These are phyloP conservation scores for Sporothrix brunneoviolacea DNA, from an alignment of 2,329 filamentous ascomycete species.

Conservation along the genomic window DNA sequence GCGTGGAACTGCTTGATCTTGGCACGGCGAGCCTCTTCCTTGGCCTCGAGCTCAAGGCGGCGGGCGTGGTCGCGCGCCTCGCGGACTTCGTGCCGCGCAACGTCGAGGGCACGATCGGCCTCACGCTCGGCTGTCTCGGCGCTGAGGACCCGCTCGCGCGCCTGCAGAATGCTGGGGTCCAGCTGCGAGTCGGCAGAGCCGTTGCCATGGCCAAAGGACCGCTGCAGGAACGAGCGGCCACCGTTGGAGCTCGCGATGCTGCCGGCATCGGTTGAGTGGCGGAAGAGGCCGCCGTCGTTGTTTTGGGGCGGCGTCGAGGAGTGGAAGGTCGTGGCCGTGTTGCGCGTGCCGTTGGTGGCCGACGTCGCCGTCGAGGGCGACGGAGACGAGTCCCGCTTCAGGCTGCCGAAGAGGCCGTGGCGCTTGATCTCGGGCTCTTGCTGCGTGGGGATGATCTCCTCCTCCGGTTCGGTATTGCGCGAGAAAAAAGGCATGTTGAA, in stretches of 20 bases:
- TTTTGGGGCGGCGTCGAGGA: too few relatives aligned
- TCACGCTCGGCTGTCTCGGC: constrained; percentile 60
- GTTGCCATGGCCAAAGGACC: constrained; percentile 37
- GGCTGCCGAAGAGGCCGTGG: constrained; percentile 31
- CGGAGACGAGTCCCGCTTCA: constrained; percentile 24
- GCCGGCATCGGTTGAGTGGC: constrained; percentile 24
- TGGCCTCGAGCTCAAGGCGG: constrained; percentile 57
- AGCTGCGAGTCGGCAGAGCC: constrained; percentile 35
- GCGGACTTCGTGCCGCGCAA: constrained; percentile 48
- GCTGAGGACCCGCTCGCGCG: constrained; percentile 53
- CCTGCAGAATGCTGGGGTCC: constrained; percentile 56
- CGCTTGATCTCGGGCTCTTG: constrained; percentile 23
- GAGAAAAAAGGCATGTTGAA: constrained; percentile 31
- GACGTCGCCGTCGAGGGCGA: constrained; percentile 22
- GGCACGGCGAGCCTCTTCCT: constrained; percentile 56
- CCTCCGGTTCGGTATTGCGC: constrained; percentile 22
- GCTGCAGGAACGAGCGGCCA: constrained; percentile 36
- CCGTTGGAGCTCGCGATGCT: too few relatives aligned
- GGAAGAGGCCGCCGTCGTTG: constrained; percentile 15
- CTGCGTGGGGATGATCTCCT: constrained; percentile 26
- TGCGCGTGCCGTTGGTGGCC: constrained; percentile 19
- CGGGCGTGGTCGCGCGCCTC: constrained; percentile 59
- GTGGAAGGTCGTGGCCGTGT: constrained; percentile 13
- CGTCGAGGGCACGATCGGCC: constrained; percentile 56
- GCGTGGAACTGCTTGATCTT: constrained; percentile 64